A percentile compares a stretch with the other conserved stretches of the same genome.
These are phyloP conservation scores for Calamus simplicifolius DNA, from an alignment of 176 grass and related monocot species.

Conservation along the genomic window DNA sequence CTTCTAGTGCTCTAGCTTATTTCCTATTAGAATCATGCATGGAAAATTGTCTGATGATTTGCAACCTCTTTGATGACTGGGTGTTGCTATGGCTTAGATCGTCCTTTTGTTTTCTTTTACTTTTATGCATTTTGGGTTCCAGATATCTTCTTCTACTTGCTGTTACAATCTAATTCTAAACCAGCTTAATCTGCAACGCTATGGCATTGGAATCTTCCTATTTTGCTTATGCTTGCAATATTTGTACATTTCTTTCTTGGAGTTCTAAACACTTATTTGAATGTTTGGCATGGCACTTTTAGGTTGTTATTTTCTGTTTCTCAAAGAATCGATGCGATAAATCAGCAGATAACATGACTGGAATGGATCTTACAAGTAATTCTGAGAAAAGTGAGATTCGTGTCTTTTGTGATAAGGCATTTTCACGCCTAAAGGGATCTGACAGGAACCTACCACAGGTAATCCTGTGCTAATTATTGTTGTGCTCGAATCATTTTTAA, in stretches of 20 bases:
- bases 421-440: constrained; percentile 95
- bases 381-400: constrained; percentile 97
- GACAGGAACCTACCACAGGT: constrained; percentile 94
- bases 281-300: not conserved
- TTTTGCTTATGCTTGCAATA: no score
- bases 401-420: constrained; percentile 93
- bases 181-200: no score
- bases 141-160: not conserved
- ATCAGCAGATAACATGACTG: constrained; percentile 82
- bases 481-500: constrained; percentile 14
- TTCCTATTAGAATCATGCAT: no score
- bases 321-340: constrained; percentile 94
- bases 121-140: constrained; percentile 11
- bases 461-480: constrained; percentile 7
- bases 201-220: no score
- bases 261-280: constrained; percentile 16
- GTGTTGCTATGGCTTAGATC: no score
- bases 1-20: no score
- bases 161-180: no score
- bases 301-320: constrained; percentile 98
- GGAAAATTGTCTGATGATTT: no score
- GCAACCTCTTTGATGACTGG: no score
- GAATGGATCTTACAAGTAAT: constrained; percentile 69
- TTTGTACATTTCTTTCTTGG: constrained; percentile 8
- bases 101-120: constrained; percentile 2